Evolutionary conservation across 495 filamentous ascomycete genomes (phyloP).

Genomic region (Daldinia caldariorum): DNA sequence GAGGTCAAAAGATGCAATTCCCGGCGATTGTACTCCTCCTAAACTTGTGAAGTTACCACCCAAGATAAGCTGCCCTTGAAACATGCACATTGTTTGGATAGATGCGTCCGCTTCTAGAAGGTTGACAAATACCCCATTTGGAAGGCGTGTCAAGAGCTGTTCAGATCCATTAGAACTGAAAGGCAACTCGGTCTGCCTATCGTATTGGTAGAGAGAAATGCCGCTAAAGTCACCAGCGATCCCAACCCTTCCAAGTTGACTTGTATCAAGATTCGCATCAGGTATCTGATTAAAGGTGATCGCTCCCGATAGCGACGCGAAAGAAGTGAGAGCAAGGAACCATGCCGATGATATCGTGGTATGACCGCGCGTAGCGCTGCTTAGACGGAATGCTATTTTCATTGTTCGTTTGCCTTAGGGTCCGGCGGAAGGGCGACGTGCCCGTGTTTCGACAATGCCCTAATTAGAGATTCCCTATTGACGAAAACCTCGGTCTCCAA

Average conservation of each 20-base stretch:
- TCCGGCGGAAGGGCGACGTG: constrained; percentile 28
- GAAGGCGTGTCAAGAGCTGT: constrained; percentile 81
- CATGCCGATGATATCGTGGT: constrained; percentile 39
- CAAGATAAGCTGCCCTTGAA: constrained; percentile 77
- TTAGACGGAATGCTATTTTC: constrained; percentile 51
- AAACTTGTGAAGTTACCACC: constrained; percentile 98
- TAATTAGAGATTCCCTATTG: constrained; percentile 25
- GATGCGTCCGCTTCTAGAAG: constrained; percentile 80
- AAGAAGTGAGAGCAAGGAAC: constrained; percentile 52
- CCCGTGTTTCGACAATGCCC: constrained; percentile 40
- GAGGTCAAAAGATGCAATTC: constrained; percentile 82
- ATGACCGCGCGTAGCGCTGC: constrained; percentile 49
- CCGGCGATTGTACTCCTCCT: constrained; percentile 75
- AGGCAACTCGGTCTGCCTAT: constrained; percentile 75
- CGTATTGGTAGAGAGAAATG: constrained; percentile 88
- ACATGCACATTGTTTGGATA: constrained; percentile 88
- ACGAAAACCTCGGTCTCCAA: constrained; percentile 30
- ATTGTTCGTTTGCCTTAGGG: constrained; percentile 46
- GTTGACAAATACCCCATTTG: constrained; percentile 82
- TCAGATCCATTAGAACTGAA: constrained; percentile 78
- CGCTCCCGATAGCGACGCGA: constrained; percentile 63
- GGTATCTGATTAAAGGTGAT: constrained; percentile 77
- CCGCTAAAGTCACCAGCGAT: constrained; percentile 91
- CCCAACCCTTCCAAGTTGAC: constrained; percentile 82
- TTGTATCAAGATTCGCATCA: constrained; percentile 81